phyloP scores from a whole-genome alignment of 2,329 filamentous ascomycete species.

The Monascus ruber region DNA sequence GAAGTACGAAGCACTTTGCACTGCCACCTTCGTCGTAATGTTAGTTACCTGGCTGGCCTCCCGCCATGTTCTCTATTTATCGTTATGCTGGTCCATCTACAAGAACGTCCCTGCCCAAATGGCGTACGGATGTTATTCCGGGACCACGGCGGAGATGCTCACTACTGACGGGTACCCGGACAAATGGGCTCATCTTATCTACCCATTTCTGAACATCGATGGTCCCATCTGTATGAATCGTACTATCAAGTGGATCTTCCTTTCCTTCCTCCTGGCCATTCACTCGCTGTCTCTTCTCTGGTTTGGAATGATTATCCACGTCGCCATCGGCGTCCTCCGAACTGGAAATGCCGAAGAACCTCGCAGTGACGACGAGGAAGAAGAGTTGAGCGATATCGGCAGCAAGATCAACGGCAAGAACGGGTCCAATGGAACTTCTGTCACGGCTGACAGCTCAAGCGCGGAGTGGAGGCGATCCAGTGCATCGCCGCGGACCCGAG shows the following conservation, averaged over 20 bases:
- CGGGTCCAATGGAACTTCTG: constrained; percentile 9
- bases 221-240: constrained; percentile 72
- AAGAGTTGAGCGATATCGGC: constrained; percentile 47
- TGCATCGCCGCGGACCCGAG: constrained; percentile 22
- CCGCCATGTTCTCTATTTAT: constrained; percentile 69
- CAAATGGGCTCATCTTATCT: constrained; percentile 52
- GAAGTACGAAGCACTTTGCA: constrained; percentile 63
- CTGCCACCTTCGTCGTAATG: constrained; percentile 74
- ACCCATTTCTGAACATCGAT: constrained; percentile 59
- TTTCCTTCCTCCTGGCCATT: constrained; percentile 63
- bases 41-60: constrained; percentile 73
- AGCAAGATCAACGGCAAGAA: constrained; percentile 13
- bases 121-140: constrained; percentile 59
- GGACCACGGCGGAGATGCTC: constrained; percentile 27
- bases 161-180: constrained; percentile 25
- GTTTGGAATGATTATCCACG: constrained; percentile 79
- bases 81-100: constrained; percentile 74
- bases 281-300: constrained; percentile 73
- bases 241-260: constrained; percentile 63
- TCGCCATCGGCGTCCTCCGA: constrained; percentile 67
- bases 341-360: constrained; percentile 70
- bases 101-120: constrained; percentile 52
- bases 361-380: constrained; percentile 75
- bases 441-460: constrained; percentile 15
- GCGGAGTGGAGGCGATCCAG: constrained; percentile 23